phyloP scores from a whole-genome alignment of 1,284 basidiomycete genomes.

The Ganoderma multipileum region DNA sequence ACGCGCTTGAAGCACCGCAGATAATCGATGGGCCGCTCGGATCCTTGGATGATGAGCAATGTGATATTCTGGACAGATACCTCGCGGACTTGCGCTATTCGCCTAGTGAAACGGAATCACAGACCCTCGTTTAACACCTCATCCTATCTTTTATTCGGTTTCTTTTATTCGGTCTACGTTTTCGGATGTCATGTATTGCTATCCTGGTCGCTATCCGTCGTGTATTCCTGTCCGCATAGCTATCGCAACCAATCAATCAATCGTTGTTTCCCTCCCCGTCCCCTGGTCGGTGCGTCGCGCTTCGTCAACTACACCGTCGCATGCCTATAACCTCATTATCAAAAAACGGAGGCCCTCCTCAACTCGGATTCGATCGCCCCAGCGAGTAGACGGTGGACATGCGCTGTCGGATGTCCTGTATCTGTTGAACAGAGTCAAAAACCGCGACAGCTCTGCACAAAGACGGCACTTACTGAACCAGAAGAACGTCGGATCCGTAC shows the following conservation, averaged over 20 bases:
- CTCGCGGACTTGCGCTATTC: not conserved
- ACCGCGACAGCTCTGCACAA: not conserved
- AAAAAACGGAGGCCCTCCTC: not conserved
- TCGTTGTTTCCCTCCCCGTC: not conserved
- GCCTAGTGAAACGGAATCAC: not conserved
- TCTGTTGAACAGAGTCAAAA: slow-evolving; percentile 38
- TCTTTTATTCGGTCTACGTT: not conserved
- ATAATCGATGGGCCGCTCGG: not conserved
- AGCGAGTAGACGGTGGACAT: slow-evolving; percentile 54
- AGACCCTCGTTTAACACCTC: not conserved
- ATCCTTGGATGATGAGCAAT: not conserved
- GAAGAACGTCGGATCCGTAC: slow-evolving; percentile 54
- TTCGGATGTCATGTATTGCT: not conserved
- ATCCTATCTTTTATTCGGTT: not conserved
- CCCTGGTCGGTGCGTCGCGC: not conserved
- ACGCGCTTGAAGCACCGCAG: not conserved
- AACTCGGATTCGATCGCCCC: slow-evolving; percentile 50
- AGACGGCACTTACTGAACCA: slow-evolving; percentile 56
- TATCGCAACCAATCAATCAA: not conserved
- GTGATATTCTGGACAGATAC: not conserved
- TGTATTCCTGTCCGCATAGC: not conserved
- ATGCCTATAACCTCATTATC: not conserved
- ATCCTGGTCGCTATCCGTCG: not conserved
- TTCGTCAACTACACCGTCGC: not conserved
- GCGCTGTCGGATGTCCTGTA: slow-evolving; percentile 56